These are phyloP conservation scores for Wallacemonas sp. DNA, from an alignment of 208 protist genomes.

Conservation along the genomic window DNA sequence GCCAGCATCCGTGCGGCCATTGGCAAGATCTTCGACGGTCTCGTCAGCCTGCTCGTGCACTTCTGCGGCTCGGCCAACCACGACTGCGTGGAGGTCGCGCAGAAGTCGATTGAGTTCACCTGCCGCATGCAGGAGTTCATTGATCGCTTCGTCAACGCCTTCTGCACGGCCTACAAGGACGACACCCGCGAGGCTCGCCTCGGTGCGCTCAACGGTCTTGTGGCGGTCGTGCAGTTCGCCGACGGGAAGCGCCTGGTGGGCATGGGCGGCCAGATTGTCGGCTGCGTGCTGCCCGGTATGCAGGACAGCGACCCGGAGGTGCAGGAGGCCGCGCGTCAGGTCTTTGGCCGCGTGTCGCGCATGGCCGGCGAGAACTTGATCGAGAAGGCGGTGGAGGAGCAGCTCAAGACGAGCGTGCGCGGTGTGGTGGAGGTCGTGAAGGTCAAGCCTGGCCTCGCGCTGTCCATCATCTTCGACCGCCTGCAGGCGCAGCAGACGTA, in stretches of 20 bases:
- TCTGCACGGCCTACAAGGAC: conserved; percentile 75
- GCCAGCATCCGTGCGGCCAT: conserved; percentile 85
- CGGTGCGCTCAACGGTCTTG: conserved; percentile 71
- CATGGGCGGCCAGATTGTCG: conserved; percentile 85
- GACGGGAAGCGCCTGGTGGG: conserved; percentile 72
- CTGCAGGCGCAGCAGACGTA: conserved; percentile 51
- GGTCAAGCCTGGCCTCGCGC: conserved; percentile 80
- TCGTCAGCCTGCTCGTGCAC: conserved; percentile 72
- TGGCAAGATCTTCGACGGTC: conserved; percentile 86
- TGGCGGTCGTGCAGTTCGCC: conserved; percentile 66
- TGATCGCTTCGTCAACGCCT: conserved; percentile 74
- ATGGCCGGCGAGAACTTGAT: conserved; percentile 74
- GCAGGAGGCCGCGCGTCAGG: conserved; percentile 73
- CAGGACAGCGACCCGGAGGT: conserved; percentile 78
- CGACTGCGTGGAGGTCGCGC: conserved; percentile 83
- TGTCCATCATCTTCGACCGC: conserved; percentile 83
- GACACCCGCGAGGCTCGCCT: conserved; percentile 63
- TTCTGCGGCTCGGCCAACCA: conserved; percentile 76
- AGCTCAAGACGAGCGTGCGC: conserved; percentile 80
- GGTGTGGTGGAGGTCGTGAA: conserved; percentile 92
- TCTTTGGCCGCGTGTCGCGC: conserved; percentile 83
- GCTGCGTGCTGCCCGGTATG: conserved; percentile 88
- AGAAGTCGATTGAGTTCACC: conserved; percentile 91
- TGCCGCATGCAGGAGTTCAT: conserved; percentile 84
- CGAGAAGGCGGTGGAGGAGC: conserved; percentile 82